Percentiles rank a stretch among this genome's conserved stretches.
Evolutionary conservation across 2,329 filamentous ascomycete genomes (phyloP).

Genomic region (Aureobasidium sp.): DNA sequence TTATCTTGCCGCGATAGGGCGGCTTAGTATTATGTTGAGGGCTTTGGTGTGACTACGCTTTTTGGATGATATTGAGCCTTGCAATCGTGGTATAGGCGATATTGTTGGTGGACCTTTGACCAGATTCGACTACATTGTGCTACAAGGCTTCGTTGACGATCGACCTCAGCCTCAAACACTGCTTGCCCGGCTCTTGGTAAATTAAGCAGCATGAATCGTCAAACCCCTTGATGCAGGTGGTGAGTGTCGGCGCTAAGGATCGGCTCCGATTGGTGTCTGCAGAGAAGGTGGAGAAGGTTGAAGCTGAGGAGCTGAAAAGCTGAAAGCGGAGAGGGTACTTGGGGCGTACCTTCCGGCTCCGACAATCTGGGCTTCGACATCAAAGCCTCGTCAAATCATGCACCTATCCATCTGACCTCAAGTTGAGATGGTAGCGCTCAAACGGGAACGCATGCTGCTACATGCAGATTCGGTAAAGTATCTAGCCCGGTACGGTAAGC

Average conservation of each 20-base stretch:
- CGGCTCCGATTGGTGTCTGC: neutral
- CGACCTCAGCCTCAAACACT: neutral
- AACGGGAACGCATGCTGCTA: neutral
- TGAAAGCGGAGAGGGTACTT: neutral
- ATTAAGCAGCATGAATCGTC: neutral
- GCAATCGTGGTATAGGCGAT: neutral
- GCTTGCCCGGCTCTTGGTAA: neutral
- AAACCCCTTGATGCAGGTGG: neutral
- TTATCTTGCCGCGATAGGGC: no score
- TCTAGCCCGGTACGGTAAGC: neutral
- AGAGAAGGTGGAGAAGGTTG: neutral
- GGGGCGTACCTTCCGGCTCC: neutral
- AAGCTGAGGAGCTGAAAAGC: neutral
- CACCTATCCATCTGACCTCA: neutral
- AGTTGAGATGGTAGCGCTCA: neutral
- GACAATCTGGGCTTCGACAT: no score
- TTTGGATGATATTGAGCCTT: neutral
- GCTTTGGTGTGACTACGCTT: no score
- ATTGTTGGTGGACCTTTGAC: neutral
- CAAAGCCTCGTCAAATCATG: neutral
- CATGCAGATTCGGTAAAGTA: neutral
- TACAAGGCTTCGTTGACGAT: neutral
- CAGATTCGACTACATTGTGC: neutral
- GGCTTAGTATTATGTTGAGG: no score
- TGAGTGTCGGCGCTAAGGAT: neutral